Evolutionary conservation across 306 rosid genomes (phyloP).

Genomic region (Leucaena leucocephala): DNA sequence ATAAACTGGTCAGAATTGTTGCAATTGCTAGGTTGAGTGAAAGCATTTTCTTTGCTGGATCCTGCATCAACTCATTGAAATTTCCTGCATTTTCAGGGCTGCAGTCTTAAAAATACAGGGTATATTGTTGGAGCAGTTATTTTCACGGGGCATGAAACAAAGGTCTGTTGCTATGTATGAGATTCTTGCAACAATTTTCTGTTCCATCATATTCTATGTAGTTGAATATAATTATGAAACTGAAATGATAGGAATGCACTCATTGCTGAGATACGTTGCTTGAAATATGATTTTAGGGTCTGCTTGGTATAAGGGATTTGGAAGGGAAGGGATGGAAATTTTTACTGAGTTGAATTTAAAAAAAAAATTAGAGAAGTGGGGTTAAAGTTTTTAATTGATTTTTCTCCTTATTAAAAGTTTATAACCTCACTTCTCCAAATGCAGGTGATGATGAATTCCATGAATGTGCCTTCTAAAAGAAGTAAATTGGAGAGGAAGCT

Average conservation of each 20-base stretch:
- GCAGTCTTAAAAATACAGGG: slow-evolving; percentile 95
- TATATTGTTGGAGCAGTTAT: slow-evolving; percentile 86
- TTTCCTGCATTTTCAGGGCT: slow-evolving; percentile 70
- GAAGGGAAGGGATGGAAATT: no score
- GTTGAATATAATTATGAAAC: no score
- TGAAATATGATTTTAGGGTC: no score
- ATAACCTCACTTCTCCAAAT: no score
- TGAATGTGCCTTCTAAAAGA: slow-evolving; percentile 98
- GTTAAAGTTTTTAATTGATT: no score
- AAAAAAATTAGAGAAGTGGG: no score
- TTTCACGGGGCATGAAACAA: slow-evolving; percentile 95
- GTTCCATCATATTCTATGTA: no score
- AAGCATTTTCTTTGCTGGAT: slow-evolving; percentile 31
- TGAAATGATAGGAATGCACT: no score
- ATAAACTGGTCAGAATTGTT: slow-evolving; percentile 20
- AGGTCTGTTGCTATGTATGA: slow-evolving; percentile 58
- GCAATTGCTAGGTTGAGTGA: slow-evolving; percentile 21
- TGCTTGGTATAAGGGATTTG: no score
- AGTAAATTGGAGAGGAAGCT: slow-evolving; percentile 97
- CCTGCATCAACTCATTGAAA: slow-evolving; percentile 30
- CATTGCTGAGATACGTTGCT: no score
- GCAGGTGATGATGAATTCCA: slow-evolving; percentile 99
- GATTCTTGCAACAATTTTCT: neutral
- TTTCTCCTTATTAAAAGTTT: no score
- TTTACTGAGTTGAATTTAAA: no score